These are phyloP conservation scores for Apiotrichum gamsii DNA, from an alignment of 1,284 basidiomycete species.

Conservation along the genomic window DNA sequence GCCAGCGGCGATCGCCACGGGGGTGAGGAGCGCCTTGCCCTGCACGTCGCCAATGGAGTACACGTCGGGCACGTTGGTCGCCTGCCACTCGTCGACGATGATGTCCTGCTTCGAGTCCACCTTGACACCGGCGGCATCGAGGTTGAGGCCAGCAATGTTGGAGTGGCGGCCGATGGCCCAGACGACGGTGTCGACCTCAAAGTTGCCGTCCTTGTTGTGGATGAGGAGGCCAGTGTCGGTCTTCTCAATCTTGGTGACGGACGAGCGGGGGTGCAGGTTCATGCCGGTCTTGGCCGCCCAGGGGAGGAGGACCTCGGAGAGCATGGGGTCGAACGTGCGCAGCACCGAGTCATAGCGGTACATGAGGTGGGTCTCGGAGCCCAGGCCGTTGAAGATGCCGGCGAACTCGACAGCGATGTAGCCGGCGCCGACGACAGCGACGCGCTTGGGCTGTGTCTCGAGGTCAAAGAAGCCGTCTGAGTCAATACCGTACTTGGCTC, in stretches of 20 bases:
- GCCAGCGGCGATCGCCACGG: conserved; percentile 97
- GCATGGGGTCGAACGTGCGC: conserved; percentile 82
- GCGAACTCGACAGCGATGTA: conserved; percentile 96
- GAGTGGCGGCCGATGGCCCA: conserved; percentile 93
- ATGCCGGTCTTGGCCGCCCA: conserved; percentile 83
- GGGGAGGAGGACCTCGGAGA: conserved; percentile 80
- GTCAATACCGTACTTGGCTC: conserved; percentile 80
- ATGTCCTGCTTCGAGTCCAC: conserved; percentile 72
- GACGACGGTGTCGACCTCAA: conserved; percentile 81
- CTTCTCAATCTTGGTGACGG: conserved; percentile 69
- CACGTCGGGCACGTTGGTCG: conserved; percentile 65
- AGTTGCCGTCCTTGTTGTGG: conserved; percentile 62
- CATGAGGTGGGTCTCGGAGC: conserved; percentile 82
- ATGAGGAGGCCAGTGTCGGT: conserved; percentile 63
- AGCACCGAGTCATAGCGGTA: conserved; percentile 86
- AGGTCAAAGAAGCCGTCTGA: conserved; percentile 97
- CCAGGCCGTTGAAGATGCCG: conserved; percentile 78
- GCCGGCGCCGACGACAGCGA: conserved; percentile 90
- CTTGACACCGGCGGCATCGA: conserved; percentile 72
- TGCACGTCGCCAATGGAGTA: conserved; percentile 86
- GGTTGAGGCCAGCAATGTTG: conserved; percentile 69
- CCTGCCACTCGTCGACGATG: conserved; percentile 86
- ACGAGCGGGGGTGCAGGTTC: conserved; percentile 71
- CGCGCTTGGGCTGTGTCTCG: conserved; percentile 80
- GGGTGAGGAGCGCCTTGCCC: conserved; percentile 87